Conservation (phyloP, 208 protist species). For the Trypanosoma scelopori region DNA sequence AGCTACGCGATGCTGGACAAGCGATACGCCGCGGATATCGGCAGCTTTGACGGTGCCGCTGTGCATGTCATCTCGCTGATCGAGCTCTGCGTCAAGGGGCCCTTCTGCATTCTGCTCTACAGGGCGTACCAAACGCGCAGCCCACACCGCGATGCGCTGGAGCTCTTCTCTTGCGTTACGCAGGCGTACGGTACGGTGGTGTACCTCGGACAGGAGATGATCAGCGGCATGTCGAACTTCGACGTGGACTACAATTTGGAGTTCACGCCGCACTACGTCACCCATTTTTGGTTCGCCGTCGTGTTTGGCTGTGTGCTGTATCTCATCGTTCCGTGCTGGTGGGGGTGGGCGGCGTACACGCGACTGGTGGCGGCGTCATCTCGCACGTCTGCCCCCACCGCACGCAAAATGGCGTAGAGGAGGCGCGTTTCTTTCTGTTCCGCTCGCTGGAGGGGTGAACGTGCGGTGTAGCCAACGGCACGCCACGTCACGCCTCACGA, state of each 20-base stretch:
- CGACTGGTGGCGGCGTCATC: constrained; percentile 36
- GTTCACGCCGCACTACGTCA: constrained; percentile 12
- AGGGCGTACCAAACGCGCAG: constrained; percentile 48
- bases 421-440: neutral
- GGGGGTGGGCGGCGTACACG: constrained; percentile 46
- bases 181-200: constrained; percentile 69
- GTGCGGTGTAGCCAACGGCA: no score
- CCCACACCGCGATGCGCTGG: constrained; percentile 57
- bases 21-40: constrained; percentile 50
- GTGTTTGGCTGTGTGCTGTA: constrained; percentile 25
- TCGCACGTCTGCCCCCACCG: neutral
- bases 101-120: constrained; percentile 72
- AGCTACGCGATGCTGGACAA: constrained; percentile 73
- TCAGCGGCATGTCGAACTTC: constrained; percentile 62
- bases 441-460: no score
- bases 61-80: constrained; percentile 70
- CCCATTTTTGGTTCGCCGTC: constrained; percentile 21
- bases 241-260: constrained; percentile 31
- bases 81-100: constrained; percentile 60
- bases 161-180: constrained; percentile 70
- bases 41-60: constrained; percentile 42
- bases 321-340: constrained; percentile 55
- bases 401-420: neutral
- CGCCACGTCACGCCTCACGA: no score
- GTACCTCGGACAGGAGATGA: constrained; percentile 61